phyloP scores from a whole-genome alignment of 768 basidiomycete species.

The Cystofilobasidium capitatum region DNA sequence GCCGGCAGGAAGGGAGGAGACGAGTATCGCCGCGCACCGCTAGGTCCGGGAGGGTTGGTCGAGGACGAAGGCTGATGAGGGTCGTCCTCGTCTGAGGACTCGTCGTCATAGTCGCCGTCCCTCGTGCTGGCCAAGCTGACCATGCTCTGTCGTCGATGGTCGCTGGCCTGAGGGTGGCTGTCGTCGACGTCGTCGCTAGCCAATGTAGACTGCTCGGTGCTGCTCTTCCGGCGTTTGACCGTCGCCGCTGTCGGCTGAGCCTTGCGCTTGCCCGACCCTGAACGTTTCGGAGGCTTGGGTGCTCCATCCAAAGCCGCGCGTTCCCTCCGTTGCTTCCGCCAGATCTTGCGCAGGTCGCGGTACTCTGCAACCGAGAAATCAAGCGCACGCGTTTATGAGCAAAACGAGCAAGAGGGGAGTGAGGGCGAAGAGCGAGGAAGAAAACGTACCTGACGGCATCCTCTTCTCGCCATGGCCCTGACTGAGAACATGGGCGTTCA shows the following conservation, averaged over 20 bases:
- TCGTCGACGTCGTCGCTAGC: neutral
- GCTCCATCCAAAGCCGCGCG: slow-evolving; percentile 34
- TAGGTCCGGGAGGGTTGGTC: neutral
- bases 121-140: slow-evolving; percentile 1
- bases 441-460: slow-evolving; percentile 68
- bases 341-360: slow-evolving; percentile 91
- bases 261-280: neutral
- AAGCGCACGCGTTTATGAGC: neutral
- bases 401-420: neutral
- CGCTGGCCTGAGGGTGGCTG: neutral
- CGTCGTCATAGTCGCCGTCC: neutral
- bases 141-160: neutral
- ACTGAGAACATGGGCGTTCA: slow-evolving; percentile 98
- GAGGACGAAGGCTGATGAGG: neutral
- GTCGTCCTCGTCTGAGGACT: neutral
- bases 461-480: slow-evolving; percentile 89
- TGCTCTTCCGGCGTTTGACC: neutral
- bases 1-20: neutral
- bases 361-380: slow-evolving; percentile 56
- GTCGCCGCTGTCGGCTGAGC: neutral
- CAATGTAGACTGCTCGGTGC: neutral
- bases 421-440: slow-evolving; percentile 11
- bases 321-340: slow-evolving; percentile 90
- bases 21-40: neutral
- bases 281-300: neutral